Evolutionary conservation across 1,284 basidiomycete species (phyloP), one percentile per base, ranked within the genome.

Genomic region (Chondrostereum purpureum): DNA sequence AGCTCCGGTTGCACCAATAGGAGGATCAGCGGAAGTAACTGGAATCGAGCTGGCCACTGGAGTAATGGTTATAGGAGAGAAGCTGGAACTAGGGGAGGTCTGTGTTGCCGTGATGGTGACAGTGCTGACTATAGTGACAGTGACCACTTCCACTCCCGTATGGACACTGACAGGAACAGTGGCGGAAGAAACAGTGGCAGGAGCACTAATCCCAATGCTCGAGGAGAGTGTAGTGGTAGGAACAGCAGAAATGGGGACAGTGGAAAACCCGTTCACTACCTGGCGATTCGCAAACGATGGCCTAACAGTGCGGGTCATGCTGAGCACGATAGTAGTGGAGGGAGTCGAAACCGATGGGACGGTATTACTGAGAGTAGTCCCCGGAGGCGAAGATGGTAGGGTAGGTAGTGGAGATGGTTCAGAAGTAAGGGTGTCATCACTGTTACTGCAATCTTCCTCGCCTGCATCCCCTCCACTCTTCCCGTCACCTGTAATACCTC

Each of bases 401-500:
- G 11, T 33, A 10, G 8, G 13, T 12, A 12, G 37, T 17, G 12
- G n/a, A 13, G 12, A 12, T 18, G 18, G 13, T 12, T 4, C 12
- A 14, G 12, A 19, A 39, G 8, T 3, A 4, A 19, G 37, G 14
- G 18, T 13, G 12, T 23, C 16, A 41, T 31, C 27, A 23, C 13
- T 17, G 21, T 2, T 21, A 4, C 13, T 17, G 10, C n/a, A 17
- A 21, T 14, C 14, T n/a, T n/a, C 39, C 4, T 17, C 22, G 18
- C 13, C 39, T 13, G 5, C 21, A 20, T n/a, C 4, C 13, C 18
- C n/a, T 4, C 16, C n/a, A 19, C n/a, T 22, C 5, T 17, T 4
- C 4, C 19, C 37, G 37, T 39, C 8, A 3, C 57, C 59, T 23
- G 52, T 57, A 34, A 61, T 43, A 31, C 62, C 62, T 19, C 62